Conservation (phyloP, 768 basidiomycete species). For the Naganishia vaughanmartiniae region DNA sequence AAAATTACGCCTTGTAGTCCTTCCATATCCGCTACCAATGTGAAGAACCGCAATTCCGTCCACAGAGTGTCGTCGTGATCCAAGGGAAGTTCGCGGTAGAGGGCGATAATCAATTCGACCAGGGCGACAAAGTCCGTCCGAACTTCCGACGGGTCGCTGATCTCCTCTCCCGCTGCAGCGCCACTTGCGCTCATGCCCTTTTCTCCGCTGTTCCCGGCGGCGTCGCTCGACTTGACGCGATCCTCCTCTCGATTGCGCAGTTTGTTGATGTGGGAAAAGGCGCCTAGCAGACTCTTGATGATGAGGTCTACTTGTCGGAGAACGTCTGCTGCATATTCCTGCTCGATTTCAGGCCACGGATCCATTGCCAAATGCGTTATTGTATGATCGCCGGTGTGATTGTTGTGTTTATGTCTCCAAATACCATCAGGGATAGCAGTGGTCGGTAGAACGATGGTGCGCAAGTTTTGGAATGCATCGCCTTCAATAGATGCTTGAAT, state of each 20-base stretch:
- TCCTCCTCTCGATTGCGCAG: slow-evolving; percentile 30
- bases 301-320: slow-evolving; percentile 25
- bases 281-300: slow-evolving; percentile 25
- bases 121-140: slow-evolving; percentile 28
- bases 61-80: slow-evolving; percentile 32
- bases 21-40: slow-evolving; percentile 25
- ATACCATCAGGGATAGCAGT: slow-evolving; percentile 13
- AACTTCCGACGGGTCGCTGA: background rate
- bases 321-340: slow-evolving; percentile 27
- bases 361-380: slow-evolving; percentile 14
- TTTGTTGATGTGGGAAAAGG: slow-evolving; percentile 28
- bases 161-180: background rate
- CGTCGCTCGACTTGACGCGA: slow-evolving; percentile 23
- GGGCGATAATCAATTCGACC: slow-evolving; percentile 28
- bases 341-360: slow-evolving; percentile 30
- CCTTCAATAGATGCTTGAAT: slow-evolving; percentile 23
- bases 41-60: slow-evolving; percentile 30
- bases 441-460: slow-evolving; percentile 26
- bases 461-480: slow-evolving; percentile 26
- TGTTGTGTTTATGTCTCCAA: slow-evolving; percentile 18
- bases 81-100: slow-evolving; percentile 24
- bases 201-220: slow-evolving; percentile 8
- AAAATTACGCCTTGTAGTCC: background rate
- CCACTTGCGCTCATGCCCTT: background rate
- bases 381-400: background rate